Conservation (phyloP, 495 filamentous ascomycete genomes). For the Talaromyces liani region DNA sequence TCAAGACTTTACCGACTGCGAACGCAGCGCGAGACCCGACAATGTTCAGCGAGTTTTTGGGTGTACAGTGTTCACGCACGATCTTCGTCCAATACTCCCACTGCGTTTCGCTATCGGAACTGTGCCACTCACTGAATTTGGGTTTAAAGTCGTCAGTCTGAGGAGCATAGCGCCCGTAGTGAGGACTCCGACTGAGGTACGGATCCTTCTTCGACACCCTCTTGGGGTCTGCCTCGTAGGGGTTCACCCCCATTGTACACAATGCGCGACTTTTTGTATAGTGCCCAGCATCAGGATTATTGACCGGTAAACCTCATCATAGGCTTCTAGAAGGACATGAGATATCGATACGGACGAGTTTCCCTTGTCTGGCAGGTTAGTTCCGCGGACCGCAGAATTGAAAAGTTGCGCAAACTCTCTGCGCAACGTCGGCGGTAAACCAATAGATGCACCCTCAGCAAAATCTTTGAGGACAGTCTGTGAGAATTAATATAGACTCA, state of each 20-base stretch:
- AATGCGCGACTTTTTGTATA: neutral
- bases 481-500: neutral
- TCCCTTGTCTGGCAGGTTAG: neutral
- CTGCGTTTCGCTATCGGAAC: slow-evolving; percentile 18
- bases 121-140: slow-evolving; percentile 27
- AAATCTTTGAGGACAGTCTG: neutral
- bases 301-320: neutral
- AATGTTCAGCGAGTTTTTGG: slow-evolving; percentile 30
- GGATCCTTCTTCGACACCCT: slow-evolving; percentile 29
- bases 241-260: slow-evolving; percentile 13
- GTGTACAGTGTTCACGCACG: slow-evolving; percentile 22
- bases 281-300: slow-evolving; percentile 4
- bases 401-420: slow-evolving; percentile 1
- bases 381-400: neutral
- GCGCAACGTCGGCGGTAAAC: neutral
- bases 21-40: slow-evolving; percentile 27
- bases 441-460: neutral
- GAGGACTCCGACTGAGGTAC: slow-evolving; percentile 25
- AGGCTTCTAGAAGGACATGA: neutral
- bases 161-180: slow-evolving; percentile 37
- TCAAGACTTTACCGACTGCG: slow-evolving; percentile 32
- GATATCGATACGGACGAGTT: neutral
- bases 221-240: slow-evolving; percentile 31
- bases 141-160: slow-evolving; percentile 33
- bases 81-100: slow-evolving; percentile 29